Conservation (phyloP, 2,329 filamentous ascomycete species). For the Colletotrichum liaoningense region DNA sequence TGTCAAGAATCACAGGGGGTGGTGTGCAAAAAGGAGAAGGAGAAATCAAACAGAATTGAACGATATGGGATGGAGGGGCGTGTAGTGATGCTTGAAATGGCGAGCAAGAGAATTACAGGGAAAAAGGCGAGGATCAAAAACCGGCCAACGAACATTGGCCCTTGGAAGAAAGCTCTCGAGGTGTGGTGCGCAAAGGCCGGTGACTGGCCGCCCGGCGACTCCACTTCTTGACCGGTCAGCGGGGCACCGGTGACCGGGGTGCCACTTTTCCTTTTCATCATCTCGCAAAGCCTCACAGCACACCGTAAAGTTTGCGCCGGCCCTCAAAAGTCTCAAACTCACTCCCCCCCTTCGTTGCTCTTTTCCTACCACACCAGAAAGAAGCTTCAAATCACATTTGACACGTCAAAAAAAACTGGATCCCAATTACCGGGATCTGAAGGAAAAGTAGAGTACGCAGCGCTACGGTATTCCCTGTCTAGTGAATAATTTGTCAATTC, state of each 20-base stretch:
- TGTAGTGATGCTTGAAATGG: background rate
- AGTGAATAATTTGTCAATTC: background rate
- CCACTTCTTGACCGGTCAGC: slow-evolving; percentile 36
- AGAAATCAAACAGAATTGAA: background rate
- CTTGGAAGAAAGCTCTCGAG: background rate
- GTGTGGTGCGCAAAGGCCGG: slow-evolving; percentile 25
- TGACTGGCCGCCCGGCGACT: slow-evolving; percentile 30
- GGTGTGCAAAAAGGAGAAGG: background rate
- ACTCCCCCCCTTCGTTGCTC: background rate
- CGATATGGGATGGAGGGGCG: slow-evolving; percentile 12
- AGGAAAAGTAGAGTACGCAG: background rate
- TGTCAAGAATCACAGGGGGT: slow-evolving; percentile 2
- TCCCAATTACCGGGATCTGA: slow-evolving; percentile 7
- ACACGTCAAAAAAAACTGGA: slow-evolving; percentile 22
- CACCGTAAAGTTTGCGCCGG: background rate
- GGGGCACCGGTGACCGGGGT: slow-evolving; percentile 33
- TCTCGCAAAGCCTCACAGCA: background rate
- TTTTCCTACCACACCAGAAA: background rate
- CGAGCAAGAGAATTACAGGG: background rate
- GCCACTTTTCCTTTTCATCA: background rate
- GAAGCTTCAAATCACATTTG: slow-evolving; percentile 17
- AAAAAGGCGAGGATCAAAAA: background rate
- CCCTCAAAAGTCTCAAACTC: background rate
- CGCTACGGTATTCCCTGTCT: background rate
- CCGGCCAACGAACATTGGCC: background rate